Conservation (phyloP, 257 asterid species). For the Solanum ahanhuiri region DNA sequence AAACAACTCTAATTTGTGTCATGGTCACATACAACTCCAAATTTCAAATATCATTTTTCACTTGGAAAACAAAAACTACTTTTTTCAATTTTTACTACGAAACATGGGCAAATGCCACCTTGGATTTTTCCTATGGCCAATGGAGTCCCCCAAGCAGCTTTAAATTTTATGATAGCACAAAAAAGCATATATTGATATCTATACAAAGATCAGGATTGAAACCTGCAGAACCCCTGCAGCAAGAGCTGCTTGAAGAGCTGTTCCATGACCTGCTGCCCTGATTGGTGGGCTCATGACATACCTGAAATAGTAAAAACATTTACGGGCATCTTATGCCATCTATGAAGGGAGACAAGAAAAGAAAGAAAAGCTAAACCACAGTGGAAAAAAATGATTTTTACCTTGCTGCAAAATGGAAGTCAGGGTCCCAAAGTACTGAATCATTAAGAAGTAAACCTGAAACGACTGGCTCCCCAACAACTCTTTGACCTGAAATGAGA, state of each 20-base stretch:
- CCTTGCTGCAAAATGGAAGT: constrained; percentile 82
- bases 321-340: not conserved
- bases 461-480: constrained; percentile 90
- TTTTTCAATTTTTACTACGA: not conserved
- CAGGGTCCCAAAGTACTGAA: constrained; percentile 82
- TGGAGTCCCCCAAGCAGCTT: not conserved
- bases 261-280: constrained; percentile 83
- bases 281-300: constrained; percentile 97
- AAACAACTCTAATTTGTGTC: not conserved
- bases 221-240: constrained; percentile 86
- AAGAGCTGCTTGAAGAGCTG: constrained; percentile 97
- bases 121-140: not conserved
- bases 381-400: constrained; percentile 19
- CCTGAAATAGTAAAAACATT: constrained; percentile 24
- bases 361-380: constrained; percentile 1
- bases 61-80: not conserved
- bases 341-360: not conserved
- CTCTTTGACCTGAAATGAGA: constrained; percentile 69
- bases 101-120: not conserved
- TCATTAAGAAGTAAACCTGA: constrained; percentile 85
- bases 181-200: not conserved
- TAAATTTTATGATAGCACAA: not conserved
- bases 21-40: not conserved
- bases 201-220: not conserved
- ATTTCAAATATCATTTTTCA: not conserved